Conservation (phyloP, 768 basidiomycete genomes). For the Boletus insuetus region DNA sequence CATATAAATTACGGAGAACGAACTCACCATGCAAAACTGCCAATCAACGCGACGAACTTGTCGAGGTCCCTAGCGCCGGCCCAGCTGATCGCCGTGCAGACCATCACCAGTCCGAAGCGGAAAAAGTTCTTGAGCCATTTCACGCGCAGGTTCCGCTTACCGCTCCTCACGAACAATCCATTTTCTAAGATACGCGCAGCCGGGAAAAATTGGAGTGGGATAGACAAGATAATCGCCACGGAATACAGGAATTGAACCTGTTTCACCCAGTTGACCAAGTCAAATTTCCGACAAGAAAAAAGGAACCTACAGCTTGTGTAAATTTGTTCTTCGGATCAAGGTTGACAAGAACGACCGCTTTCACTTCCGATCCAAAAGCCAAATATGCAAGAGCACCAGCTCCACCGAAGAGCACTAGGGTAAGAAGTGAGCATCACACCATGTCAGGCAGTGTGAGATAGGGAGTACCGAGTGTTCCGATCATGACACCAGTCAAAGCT, state of each 20-base stretch:
- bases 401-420: constrained; percentile 77
- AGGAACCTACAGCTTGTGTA: constrained; percentile 73
- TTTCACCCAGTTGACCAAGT: constrained; percentile 1
- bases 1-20: background rate
- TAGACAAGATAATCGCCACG: constrained; percentile 88
- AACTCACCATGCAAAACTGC: constrained; percentile 88
- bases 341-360: constrained; percentile 95
- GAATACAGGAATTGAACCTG: constrained; percentile 86
- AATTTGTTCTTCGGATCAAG: constrained; percentile 79
- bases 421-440: constrained; percentile 3
- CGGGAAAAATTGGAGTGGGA: constrained; percentile 96
- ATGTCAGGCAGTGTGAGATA: background rate
- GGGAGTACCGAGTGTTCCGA: constrained; percentile 65
- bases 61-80: constrained; percentile 85
- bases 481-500: constrained; percentile 88
- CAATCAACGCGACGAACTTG: constrained; percentile 93
- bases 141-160: constrained; percentile 74
- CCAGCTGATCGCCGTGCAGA: constrained; percentile 83
- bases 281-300: constrained; percentile 11
- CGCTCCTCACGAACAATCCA: constrained; percentile 83
- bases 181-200: constrained; percentile 97
- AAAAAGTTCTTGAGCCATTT: constrained; percentile 98
- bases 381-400: constrained; percentile 85
- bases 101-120: constrained; percentile 67
- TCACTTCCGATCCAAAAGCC: constrained; percentile 81